These are phyloP conservation scores for Kockiozyma suomiensis DNA, from an alignment of 805 yeast species.

Conservation along the genomic window DNA sequence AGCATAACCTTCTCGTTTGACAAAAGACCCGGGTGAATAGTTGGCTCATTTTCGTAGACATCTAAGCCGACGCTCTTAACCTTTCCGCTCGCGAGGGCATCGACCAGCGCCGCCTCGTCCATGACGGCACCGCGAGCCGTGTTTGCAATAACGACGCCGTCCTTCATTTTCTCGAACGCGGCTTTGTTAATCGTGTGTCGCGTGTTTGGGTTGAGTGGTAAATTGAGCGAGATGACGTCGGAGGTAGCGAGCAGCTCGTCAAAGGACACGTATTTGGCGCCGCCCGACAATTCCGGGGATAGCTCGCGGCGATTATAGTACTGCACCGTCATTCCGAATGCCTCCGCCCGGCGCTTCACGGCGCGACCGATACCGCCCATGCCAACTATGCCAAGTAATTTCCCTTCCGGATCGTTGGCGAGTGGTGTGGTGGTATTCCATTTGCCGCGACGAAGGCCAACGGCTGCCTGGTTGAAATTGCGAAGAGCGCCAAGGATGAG, in stretches of 20 bases:
- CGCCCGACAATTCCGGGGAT: conserved; percentile 63
- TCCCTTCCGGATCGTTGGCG: conserved; percentile 77
- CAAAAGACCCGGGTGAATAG: conserved; percentile 56
- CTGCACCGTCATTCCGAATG: conserved; percentile 76
- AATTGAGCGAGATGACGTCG: conserved; percentile 72
- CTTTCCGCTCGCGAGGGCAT: conserved; percentile 56
- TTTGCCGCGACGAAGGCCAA: conserved; percentile 56
- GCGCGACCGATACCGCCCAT: conserved; percentile 91
- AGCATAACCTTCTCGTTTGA: conserved; percentile 58
- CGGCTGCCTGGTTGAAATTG: conserved; percentile 65
- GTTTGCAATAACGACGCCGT: conserved; percentile 75
- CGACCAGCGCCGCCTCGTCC: conserved; percentile 58
- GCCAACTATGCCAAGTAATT: conserved; percentile 77
- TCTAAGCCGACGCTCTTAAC: conserved; percentile 62
- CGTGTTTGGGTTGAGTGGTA: conserved; percentile 76
- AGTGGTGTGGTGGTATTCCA: conserved; percentile 65
- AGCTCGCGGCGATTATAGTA: conserved; percentile 72
- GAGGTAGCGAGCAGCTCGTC: conserved; percentile 66
- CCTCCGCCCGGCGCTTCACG: conserved; percentile 67
- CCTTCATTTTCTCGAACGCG: conserved; percentile 68
- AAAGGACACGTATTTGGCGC: conserved; percentile 67
- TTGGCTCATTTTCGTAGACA: conserved; percentile 67
- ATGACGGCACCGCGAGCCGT: conserved; percentile 87
- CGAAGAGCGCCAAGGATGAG: conserved; percentile 65
- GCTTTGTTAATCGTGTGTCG: conserved; percentile 66